Evolutionary conservation across 306 rosid genomes (phyloP), one percentile per base, ranked within the genome.

Genomic region (Malus fusca): DNA sequence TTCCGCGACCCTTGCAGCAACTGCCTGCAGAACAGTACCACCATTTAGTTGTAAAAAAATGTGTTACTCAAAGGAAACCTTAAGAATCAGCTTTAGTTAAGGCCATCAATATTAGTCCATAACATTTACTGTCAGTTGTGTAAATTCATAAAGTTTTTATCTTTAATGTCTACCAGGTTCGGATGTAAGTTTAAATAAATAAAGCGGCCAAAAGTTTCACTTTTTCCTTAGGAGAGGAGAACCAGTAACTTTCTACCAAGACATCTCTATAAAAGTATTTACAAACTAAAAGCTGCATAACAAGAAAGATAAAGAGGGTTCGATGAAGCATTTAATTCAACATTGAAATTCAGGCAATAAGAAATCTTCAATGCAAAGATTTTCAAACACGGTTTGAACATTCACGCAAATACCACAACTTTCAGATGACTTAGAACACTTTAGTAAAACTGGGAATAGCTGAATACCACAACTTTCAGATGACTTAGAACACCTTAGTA

Each of bases 1-100:
- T 82, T 94, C 91, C 0, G 97, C 91, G 75, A 94, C 97, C 72
- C 97, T 90, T 19, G 97, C 83, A 78, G 98, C 87, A 79, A 94
- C 98, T 8, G 97, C 80, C 97, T 94, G 80, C 37, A 44, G 23
- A 82, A 59, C 33, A 69, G 37, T 51, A 58, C 31, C 25, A 52
- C 69, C 46, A 23, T 40, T 40, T 22, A 35, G 43, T 70, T 26
- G 3, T 69, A 44, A 31, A 69, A 18, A 64, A 52, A 25, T 52
- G 10, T 26, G 43, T 18, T 52, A 8, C 51, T 18, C 25, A 11
- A 30, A 25, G 6, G n/a, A 31, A 59, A 18, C 51, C 28, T 18
- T n/a, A 56, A 43, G 59, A 68, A 23, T 40, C 68, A 37, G 66
- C 18, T 26, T 6, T 17, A 23, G 5, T 19, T 5, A 14, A 25